Evolutionary conservation across 495 filamentous ascomycete species (phyloP), one percentile per base, ranked within the genome.

Genomic region (Hypoxylon intermedium): DNA sequence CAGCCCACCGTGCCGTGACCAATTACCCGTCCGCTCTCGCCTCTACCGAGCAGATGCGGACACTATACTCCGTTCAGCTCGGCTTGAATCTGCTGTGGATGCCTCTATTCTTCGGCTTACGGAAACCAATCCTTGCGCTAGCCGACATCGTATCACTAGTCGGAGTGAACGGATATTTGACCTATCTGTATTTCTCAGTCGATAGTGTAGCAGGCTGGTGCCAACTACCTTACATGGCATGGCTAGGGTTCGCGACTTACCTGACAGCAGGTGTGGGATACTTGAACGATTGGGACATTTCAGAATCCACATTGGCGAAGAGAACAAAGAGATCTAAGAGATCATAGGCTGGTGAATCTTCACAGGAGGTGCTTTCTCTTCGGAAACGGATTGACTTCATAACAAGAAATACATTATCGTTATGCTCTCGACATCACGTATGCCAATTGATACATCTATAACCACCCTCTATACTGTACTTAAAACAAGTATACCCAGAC

Each of bases 21-120:
- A 72, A 50, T 23, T 65, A 57, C 28, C 28, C 63, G 33, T 46
- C 65, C 23, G 49, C 72, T 26, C 58, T 74, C 9, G 63, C 64
- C 58, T 60, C 65, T 1, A 48, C 71, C 7, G 69, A 71, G 34
- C 50, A 49, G 9, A 58, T 70, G 38, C 65, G 68, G 30, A 89
- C 87, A 0, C 80, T 96, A 12, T 97, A 96, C 78, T 89, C 87
- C 5, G 83, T 87, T 40, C 93, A 97, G 69, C 86, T 97, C 6
- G 87, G 79, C 15, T 74, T 97, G 11, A 97, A 97, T 71, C 75
- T 94, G 15, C 70, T 88, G 42, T 98, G 90, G 91, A 97, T 94
- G 91, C 93, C 93, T 1, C 82, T 97, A 6, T 98, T 97, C 81
- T 97, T 96, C 69, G 80, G 82, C 0, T 61, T 88, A 26, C 82